Evolutionary conservation across 345 rosid species (phyloP), one percentile per base, ranked within the genome.

Genomic region (Aegle marmelos): DNA sequence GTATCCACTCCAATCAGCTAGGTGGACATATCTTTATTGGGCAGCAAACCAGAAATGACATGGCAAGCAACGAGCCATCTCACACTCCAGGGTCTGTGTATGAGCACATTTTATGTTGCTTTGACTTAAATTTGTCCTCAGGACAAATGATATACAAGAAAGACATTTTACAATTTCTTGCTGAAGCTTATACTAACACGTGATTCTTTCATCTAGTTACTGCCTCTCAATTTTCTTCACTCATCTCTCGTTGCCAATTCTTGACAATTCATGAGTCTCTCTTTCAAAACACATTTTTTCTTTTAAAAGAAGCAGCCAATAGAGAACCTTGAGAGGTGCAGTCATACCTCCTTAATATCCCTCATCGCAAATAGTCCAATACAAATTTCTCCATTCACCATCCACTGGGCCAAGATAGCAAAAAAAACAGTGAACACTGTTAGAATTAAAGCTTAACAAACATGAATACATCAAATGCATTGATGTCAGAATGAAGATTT

Each of bases 341-440:
- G 67, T 72, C 88, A 48, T 87, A 96, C 98, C 98, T 91, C 86
- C 81, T 87, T 91, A 70, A 96, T 92, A 81, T 91, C 94, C 87
- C 92, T 87, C 79, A 94, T 72, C 30, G 99, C 94, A 89, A 96
- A 96, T 75, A 96, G 81, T 73, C 99, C 99, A 62, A 96, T 92
- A 70, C 98, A 96, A 80, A 96, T 94, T 88, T 96, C 99, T 80
- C 99, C 99, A 83, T 96, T 94, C 80, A 96, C 98, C 91, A 96
- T 91, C 99, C 99, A 96, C 99, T 95, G 97, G 80, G 66, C 82
- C 76, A 24, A 61, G 79, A 78, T 60, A 62, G 69, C 16, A 68
- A 31, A 37, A 39, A 77, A 8, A 72, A 71, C 53, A 64, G 57
- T 17, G 24, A 67, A 53, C 6, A 36, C 68, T 63, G 7, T 72